phyloP scores from a whole-genome alignment of 345 rosid species.

The Pistacia atlantica region DNA sequence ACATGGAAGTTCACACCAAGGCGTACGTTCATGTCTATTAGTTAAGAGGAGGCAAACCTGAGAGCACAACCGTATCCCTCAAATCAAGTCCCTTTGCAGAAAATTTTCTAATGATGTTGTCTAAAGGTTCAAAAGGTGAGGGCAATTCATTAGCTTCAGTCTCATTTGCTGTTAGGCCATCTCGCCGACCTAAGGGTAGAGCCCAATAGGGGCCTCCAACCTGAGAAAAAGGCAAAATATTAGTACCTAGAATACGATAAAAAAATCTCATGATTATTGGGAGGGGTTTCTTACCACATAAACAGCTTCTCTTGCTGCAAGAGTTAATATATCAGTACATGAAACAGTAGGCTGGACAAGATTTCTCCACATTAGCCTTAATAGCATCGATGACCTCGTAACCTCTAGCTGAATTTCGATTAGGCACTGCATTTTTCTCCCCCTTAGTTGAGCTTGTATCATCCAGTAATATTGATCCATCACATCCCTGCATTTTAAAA shows the following conservation, averaged over 20 bases:
- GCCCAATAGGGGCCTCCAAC: conserved; percentile 57
- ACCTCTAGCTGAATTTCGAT: conserved; percentile 60
- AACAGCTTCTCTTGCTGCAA: conserved; percentile 65
- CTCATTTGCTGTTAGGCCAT: conserved; percentile 46
- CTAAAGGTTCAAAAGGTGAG: conserved; percentile 55
- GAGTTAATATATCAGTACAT: conserved; percentile 61
- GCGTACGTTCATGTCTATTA: neutral
- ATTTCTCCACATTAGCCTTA: conserved; percentile 54
- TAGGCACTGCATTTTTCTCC: conserved; percentile 53
- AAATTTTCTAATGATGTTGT: conserved; percentile 59
- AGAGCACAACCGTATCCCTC: conserved; percentile 70
- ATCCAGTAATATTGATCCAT: conserved; percentile 61
- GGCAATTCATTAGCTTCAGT: conserved; percentile 61
- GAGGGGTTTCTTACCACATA: conserved; percentile 33
- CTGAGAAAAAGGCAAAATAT: conserved; percentile 24
- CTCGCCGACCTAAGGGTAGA: conserved; percentile 64
- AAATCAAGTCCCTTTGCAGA: conserved; percentile 58
- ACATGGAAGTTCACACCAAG: neutral
- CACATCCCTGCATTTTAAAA: conserved; percentile 55
- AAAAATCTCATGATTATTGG: neutral
- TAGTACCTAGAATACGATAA: conserved; percentile 4
- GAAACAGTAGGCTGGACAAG: conserved; percentile 65
- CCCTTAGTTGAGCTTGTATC: conserved; percentile 40
- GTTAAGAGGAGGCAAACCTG: conserved; percentile 39
- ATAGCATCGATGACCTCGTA: conserved; percentile 65